phyloP scores from a whole-genome alignment of 2,329 filamentous ascomycete species.

The Cladosporium sp. region DNA sequence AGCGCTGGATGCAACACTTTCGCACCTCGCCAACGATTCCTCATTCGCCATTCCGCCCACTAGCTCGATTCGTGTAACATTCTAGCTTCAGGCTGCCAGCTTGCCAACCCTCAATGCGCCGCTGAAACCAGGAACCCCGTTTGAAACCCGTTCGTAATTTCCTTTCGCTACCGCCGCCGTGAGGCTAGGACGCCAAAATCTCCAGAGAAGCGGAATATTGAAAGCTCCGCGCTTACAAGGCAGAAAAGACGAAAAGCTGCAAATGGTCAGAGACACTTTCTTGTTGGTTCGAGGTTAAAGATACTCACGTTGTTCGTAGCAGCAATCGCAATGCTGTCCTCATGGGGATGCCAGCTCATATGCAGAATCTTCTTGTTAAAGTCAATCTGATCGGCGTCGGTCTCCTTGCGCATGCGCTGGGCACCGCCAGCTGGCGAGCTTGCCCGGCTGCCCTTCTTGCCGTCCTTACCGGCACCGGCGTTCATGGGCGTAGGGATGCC shows the following conservation, averaged over 20 bases:
- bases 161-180: constrained; percentile 1
- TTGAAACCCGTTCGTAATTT: not conserved
- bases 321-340: constrained; percentile 98
- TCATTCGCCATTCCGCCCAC: not conserved
- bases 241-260: constrained; percentile 55
- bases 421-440: constrained; percentile 84
- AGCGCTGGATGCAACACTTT: not conserved
- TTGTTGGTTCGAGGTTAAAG: not conserved
- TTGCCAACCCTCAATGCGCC: constrained; percentile 11
- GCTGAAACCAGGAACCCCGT: not conserved
- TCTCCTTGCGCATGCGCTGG: constrained; percentile 97
- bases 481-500: constrained; percentile 97
- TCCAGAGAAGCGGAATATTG: constrained; percentile 1
- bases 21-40: not conserved
- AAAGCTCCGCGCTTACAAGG: constrained; percentile 37
- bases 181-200: constrained; percentile 12
- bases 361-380: constrained; percentile 99
- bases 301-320: constrained; percentile 94
- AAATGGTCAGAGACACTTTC: constrained; percentile 16
- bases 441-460: constrained; percentile 85
- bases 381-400: constrained; percentile 97
- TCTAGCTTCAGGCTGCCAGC: constrained; percentile 11
- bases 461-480: constrained; percentile 55
- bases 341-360: constrained; percentile 99
- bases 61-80: constrained; percentile 5